These are phyloP conservation scores for Pelargonium fulgidum DNA, from an alignment of 441 rosid species.

Conservation along the genomic window DNA sequence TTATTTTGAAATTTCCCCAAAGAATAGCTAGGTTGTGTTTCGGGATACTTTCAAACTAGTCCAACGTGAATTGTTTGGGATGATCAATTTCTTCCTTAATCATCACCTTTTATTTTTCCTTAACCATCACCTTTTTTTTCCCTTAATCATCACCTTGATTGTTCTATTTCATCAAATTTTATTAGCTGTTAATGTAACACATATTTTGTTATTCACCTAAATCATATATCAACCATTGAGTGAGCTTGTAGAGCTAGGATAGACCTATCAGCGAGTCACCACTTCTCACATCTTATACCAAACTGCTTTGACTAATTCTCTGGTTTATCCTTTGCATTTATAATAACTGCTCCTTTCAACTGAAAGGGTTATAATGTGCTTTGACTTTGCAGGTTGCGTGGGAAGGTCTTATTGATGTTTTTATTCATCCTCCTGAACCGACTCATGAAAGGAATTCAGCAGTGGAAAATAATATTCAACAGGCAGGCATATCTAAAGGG, in stretches of 20 bases:
- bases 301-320: too few relatives aligned
- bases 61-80: constrained; percentile 7
- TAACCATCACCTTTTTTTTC: too few relatives aligned
- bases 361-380: constrained; percentile 7
- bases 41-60: constrained; percentile 3
- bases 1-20: neutral
- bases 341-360: constrained; percentile 7
- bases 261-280: neutral
- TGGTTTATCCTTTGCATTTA: neutral
- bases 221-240: neutral
- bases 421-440: constrained; percentile 23
- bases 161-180: neutral
- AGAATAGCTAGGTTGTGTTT: neutral
- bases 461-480: constrained; percentile 21
- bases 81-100: neutral
- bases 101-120: neutral
- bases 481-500: constrained; percentile 15
- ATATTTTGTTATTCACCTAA: neutral
- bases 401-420: constrained; percentile 53
- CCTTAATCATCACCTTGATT: neutral
- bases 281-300: neutral
- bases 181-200: neutral
- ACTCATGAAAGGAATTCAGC: constrained; percentile 17
- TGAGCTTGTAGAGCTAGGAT: neutral
- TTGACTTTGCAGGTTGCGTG: constrained; percentile 44